Base-by-base conservation (phyloP, 2,329 filamentous ascomycete species). In the Phyllosticta citribraziliensis region DNA sequence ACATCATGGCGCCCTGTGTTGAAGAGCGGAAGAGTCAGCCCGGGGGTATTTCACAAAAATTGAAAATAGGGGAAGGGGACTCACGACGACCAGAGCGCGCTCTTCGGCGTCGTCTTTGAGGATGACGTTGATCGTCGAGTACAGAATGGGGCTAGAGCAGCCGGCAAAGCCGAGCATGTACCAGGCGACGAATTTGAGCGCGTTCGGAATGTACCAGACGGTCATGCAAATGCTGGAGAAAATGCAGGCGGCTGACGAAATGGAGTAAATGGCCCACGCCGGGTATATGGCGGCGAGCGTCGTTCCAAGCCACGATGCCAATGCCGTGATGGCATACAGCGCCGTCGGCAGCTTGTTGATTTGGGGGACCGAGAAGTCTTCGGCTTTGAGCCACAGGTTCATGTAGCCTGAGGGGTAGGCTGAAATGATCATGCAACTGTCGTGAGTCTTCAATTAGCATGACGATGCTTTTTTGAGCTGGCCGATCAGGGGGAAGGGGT, bases 331-430 rank as follows among this genome's bases (percentile, higher is more conserved):
- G n/a, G 74, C 78, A 56, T 79, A 76, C 0, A 74, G 75, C 9
- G 75, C 78, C 0, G 80, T 82, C 0, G 80, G 80, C 1, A 82
- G 74, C 12, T 77, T 72, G 67, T 82, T 82, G 62, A 81, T 76
- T 62, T 81, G 74, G 0, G 75, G 73, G 0, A 82, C 72, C 0
- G 76, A 76, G 65, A 79, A 82, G 33, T 67, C 65, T 27, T 79
- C 75, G 1, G 74, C 73, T 62, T 81, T 81, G 51, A 82, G 74
- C 80, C 80, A 82, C 11, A 82, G 74, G 30, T 75, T 79, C 79
- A 82, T 82, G 60, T 82, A 81, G 0, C 69, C 67, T 3, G 70
- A 65, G 0, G 78, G 78, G 62, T 82, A 82, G 0, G 72, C 72
- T 0, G 75, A 75, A 14, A 52, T 61, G 35, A 62, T 60, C 53